Conservation (phyloP, 176 grass and related monocot species). For the Panicum miliaceum region DNA sequence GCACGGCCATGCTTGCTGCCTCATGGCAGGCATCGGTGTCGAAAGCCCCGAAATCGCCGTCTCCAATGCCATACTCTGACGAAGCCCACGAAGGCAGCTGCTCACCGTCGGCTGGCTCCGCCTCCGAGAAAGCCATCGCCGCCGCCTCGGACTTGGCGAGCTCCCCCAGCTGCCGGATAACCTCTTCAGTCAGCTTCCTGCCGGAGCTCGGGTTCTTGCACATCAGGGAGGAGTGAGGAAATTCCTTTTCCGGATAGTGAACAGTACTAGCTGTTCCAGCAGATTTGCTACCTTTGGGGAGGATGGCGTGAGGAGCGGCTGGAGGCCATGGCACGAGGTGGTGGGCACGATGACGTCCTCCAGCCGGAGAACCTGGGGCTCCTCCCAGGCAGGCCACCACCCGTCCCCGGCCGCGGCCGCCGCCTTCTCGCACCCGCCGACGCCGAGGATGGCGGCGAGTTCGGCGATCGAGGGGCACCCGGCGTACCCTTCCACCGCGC, state of each 20-base stretch:
- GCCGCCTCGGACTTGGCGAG: constrained; percentile 56
- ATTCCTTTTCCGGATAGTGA: not conserved
- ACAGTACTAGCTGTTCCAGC: not conserved
- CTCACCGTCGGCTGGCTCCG: constrained; percentile 30
- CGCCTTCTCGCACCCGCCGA: constrained; percentile 43
- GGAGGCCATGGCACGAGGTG: constrained; percentile 75
- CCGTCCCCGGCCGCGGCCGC: constrained; percentile 26
- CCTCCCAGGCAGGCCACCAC: constrained; percentile 50
- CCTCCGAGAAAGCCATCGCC: constrained; percentile 21
- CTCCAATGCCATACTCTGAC: constrained; percentile 38
- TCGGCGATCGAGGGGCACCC: constrained; percentile 67
- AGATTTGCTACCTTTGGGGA: constrained; percentile 48
- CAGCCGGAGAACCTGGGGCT: constrained; percentile 55
- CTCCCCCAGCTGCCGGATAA: constrained; percentile 63
- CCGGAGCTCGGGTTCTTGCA: constrained; percentile 47
- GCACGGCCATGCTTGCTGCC: constrained; percentile 32
- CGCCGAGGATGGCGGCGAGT: constrained; percentile 52
- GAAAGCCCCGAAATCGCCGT: constrained; percentile 43
- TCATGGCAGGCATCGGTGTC: constrained; percentile 31
- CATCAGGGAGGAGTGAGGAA: not conserved
- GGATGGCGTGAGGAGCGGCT: constrained; percentile 52
- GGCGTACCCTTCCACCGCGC: constrained; percentile 62
- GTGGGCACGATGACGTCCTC: constrained; percentile 74
- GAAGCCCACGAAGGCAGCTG: constrained; percentile 45
- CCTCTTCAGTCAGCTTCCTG: constrained; percentile 51